Evolutionary conservation across 2,329 filamentous ascomycete genomes (phyloP).

Genomic region (Pseudogymnoascus sp.): DNA sequence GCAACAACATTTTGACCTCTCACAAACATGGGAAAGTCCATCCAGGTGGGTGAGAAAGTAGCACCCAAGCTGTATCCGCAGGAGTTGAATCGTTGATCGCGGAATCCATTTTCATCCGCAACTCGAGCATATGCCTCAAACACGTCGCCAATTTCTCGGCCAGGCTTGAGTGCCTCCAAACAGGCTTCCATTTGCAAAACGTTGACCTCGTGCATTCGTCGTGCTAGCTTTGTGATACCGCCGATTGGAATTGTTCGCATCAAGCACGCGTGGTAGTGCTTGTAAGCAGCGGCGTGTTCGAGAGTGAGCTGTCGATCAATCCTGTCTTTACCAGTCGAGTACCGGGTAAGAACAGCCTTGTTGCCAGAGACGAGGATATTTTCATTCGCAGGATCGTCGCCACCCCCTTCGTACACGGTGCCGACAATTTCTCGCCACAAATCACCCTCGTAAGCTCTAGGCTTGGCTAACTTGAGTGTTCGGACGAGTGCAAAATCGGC

Average conservation of each 20-base stretch:
- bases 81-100: conserved; percentile 25
- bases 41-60: conserved; percentile 23
- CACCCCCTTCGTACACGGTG: conserved; percentile 30
- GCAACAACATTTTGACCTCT: conserved; percentile 18
- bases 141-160: conserved; percentile 23
- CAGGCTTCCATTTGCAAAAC: conserved; percentile 24
- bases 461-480: conserved; percentile 28
- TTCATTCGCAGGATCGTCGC: conserved; percentile 29
- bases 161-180: conserved; percentile 24
- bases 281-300: conserved; percentile 28
- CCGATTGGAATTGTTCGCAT: conserved; percentile 27
- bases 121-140: conserved; percentile 26
- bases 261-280: conserved; percentile 28
- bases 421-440: conserved; percentile 28
- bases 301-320: conserved; percentile 28
- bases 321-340: conserved; percentile 26
- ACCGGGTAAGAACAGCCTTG: conserved; percentile 27
- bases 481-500: conserved; percentile 29
- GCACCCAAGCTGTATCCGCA: conserved; percentile 27
- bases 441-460: conserved; percentile 29
- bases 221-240: conserved; percentile 19
- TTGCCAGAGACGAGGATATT: conserved; percentile 30
- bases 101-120: conserved; percentile 27
- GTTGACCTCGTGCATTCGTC: conserved; percentile 24
- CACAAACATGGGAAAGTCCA: conserved; percentile 20